Base-by-base conservation (phyloP, 805 yeast genomes). In the Candida nemodendra region DNA sequence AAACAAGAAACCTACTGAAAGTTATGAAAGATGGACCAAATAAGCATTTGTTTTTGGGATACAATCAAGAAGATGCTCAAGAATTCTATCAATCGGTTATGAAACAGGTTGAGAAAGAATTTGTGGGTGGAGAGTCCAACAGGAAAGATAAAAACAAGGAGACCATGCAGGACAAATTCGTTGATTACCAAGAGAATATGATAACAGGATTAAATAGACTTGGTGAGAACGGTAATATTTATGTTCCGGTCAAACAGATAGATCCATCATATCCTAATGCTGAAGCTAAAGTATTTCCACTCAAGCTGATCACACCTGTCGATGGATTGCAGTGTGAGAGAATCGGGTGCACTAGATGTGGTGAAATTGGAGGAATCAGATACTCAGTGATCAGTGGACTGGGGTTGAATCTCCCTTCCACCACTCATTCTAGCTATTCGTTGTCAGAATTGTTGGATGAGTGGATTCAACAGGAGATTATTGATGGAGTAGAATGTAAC, bases 31-130 rank as follows among this genome's bases (percentile, higher is more conserved):
- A 83, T 53, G 84, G 87, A 0, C 90, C 93, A 11, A 81, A 80
- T 49, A 84, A 79, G 54, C 82, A 81, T 56, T 74, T 88, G 42
- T 79, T 89, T 50, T 62, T 79, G 38, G 93, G 96, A 2, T 87
- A 87, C 56, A 88, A 86, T 54, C 98, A 90, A 64, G 96, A 90
- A 60, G 98, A 90, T 65, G 97, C 97, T 0, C 96, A 90, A 62
- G 98, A 90, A 59, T 90, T 90, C 54, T 90, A 90, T 66, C 97
- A 90, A 58, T 72, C 81, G 35, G 73, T 84, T 2, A 68, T 85
- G 71, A 70, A 75, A 28, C 77, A 82, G 39, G 65, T 85, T 22
- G 95, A 85, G 53, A 66, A 66, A 27, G 85, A 81, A 38, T 59
- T 64, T 59, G 60, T 68, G 64, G 41, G 35, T 12, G 35, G 30